These are phyloP conservation scores for Petunia hybrid DNA, from an alignment of 305 asterid genomes.

Conservation along the genomic window DNA sequence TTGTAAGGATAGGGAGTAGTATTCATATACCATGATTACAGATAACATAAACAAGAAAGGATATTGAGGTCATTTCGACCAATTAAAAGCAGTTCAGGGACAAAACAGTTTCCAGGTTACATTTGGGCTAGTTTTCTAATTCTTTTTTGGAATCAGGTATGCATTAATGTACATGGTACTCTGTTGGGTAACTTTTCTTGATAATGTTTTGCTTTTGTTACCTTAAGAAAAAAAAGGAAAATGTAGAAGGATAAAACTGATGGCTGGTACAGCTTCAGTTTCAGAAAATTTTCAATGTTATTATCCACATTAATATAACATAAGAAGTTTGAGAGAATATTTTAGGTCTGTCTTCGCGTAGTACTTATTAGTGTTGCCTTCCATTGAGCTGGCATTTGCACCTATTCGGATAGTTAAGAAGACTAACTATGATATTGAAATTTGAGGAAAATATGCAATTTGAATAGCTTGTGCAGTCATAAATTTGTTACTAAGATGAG, in stretches of 20 bases:
- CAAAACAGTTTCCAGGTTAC: background rate
- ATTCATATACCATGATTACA: background rate
- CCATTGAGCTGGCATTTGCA: slow-evolving; percentile 10
- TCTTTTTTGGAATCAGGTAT: background rate
- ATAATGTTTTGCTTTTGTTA: background rate
- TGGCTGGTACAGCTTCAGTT: background rate
- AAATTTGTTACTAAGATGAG: too few relatives aligned
- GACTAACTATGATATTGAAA: background rate
- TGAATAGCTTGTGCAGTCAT: too few relatives aligned
- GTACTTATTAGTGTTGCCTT: background rate
- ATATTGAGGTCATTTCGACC: background rate
- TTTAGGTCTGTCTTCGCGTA: background rate
- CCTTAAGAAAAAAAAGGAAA: background rate
- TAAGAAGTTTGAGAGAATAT: background rate
- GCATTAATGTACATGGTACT: background rate
- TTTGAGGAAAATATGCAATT: background rate
- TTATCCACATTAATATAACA: background rate
- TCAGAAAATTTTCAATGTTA: background rate
- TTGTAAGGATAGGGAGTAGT: background rate
- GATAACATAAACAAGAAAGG: background rate
- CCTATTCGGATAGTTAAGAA: background rate
- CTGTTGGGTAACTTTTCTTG: background rate
- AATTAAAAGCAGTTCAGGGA: background rate
- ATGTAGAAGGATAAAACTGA: background rate
- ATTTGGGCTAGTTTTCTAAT: background rate